phyloP scores from a whole-genome alignment of 148 eudicot species.

The Chenopodium quinoa region DNA sequence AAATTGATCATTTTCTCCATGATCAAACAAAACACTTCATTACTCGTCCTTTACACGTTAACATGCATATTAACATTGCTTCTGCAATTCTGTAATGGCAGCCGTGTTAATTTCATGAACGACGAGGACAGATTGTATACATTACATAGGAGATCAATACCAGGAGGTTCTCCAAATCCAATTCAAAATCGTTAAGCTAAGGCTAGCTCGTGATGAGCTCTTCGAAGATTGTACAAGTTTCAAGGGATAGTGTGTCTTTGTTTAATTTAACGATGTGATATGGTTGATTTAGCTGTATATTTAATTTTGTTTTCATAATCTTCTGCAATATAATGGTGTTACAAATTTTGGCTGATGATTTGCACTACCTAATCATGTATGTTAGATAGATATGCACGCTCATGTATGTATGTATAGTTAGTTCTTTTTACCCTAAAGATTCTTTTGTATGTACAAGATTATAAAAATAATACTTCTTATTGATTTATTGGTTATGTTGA shows the following conservation, averaged over 20 bases:
- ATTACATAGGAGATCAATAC: conserved; percentile 33
- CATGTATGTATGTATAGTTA: too few species aligned
- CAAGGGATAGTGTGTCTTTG: neutral
- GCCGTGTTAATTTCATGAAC: conserved; percentile 3
- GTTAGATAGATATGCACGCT: too few species aligned
- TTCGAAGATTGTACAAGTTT: neutral
- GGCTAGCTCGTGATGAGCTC: neutral
- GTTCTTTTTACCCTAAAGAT: neutral
- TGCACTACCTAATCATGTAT: neutral
- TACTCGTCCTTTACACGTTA: neutral
- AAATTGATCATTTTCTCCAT: conserved; percentile 3
- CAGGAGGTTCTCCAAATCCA: conserved; percentile 50
- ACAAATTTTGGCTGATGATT: neutral
- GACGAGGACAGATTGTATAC: conserved; percentile 6
- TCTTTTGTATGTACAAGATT: neutral
- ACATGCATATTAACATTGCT: conserved; percentile 21
- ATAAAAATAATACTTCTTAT: too few species aligned
- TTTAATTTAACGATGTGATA: too few species aligned
- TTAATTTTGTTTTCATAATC: neutral
- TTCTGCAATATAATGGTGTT: too few species aligned
- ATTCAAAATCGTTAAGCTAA: conserved; percentile 48
- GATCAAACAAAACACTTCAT: conserved; percentile 9
- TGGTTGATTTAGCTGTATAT: too few species aligned
- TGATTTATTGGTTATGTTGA: too few species aligned
- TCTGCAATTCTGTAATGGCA: conserved; percentile 14